A percentile compares a stretch with the other conserved stretches of the same genome.
phyloP scores from a whole-genome alignment of 495 filamentous ascomycete genomes.

The Aspergillus coremiiformis region DNA sequence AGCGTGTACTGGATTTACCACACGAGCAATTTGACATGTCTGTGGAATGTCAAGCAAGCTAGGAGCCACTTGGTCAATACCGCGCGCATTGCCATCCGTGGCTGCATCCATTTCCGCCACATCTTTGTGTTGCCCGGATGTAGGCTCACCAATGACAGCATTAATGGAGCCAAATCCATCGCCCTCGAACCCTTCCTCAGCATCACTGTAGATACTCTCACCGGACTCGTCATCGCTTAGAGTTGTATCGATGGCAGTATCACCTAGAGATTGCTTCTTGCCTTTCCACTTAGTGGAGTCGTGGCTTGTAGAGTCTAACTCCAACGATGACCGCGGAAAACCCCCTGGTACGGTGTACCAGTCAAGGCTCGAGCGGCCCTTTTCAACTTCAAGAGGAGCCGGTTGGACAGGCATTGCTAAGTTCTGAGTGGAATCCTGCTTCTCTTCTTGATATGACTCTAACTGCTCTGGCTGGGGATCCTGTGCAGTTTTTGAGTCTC shows the following conservation, averaged over 20 bases:
- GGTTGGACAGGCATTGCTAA: conserved; percentile 35
- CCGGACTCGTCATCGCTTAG: conserved; percentile 41
- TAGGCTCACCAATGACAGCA: conserved; percentile 64
- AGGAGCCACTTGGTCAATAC: background rate
- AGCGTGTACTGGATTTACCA: conserved; percentile 17
- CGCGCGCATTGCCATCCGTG: background rate
- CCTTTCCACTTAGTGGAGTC: conserved; percentile 1
- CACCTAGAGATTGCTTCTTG: conserved; percentile 1
- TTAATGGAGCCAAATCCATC: conserved; percentile 78
- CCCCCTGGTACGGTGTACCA: conserved; percentile 31
- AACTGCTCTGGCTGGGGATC: background rate
- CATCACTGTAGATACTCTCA: conserved; percentile 79
- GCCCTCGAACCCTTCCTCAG: conserved; percentile 70
- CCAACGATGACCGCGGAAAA: conserved; percentile 26
- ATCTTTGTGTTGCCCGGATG: background rate
- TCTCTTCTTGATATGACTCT: background rate
- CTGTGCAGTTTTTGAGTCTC: background rate
- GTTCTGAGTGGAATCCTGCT: background rate
- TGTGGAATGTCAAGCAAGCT: conserved; percentile 10
- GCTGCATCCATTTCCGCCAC: background rate
- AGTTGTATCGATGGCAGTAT: conserved; percentile 9
- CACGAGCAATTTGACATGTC: conserved; percentile 18
- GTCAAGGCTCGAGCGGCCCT: conserved; percentile 28
- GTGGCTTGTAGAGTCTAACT: conserved; percentile 7
- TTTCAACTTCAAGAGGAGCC: conserved; percentile 40